Conservation (phyloP, 2,329 filamentous ascomycete species). For the Ophiostoma montium region DNA sequence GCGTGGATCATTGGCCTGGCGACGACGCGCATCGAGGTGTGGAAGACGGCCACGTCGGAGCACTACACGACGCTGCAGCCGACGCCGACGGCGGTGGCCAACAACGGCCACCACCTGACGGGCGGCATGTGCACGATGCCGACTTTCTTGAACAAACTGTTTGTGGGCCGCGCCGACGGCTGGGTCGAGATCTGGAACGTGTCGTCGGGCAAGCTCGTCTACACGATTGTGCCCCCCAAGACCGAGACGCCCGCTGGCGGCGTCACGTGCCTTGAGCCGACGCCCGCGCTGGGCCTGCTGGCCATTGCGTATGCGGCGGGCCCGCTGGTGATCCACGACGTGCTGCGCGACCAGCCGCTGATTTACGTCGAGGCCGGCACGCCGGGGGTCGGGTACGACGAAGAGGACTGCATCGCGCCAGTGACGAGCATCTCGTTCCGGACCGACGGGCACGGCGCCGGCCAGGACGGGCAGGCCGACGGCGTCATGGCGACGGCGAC, state of each 20-base stretch:
- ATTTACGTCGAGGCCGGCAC: conserved; percentile 54
- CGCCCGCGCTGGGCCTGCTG: conserved; percentile 70
- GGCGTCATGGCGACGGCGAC: conserved; percentile 93
- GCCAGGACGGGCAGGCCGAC: conserved; percentile 67
- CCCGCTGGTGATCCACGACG: conserved; percentile 64
- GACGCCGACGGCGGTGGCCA: conserved; percentile 35
- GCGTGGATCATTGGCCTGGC: conserved; percentile 81
- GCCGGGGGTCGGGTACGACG: conserved; percentile 13
- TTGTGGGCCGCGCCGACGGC: conserved; percentile 76
- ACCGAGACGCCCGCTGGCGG: conserved; percentile 47
- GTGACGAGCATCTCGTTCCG: conserved; percentile 81
- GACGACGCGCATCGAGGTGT: conserved; percentile 66
- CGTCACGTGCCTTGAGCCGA: conserved; percentile 77
- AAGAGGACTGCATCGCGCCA: conserved; percentile 26
- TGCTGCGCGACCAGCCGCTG: conserved; percentile 61
- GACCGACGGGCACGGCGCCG: conserved; percentile 76
- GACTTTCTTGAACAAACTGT: conserved; percentile 91
- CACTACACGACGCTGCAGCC: conserved; percentile 77
- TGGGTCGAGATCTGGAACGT: conserved; percentile 96
- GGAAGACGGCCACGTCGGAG: conserved; percentile 70
- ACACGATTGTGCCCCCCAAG: conserved; percentile 65
- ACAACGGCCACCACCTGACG: conserved; percentile 56
- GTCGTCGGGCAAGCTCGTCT: conserved; percentile 78
- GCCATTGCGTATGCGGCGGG: conserved; percentile 80
- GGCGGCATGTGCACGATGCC: conserved; percentile 77